Percentiles rank a stretch among this genome's conserved stretches.
phyloP scores from a whole-genome alignment of 139 green algal species.

The Coelastrella sp. region DNA sequence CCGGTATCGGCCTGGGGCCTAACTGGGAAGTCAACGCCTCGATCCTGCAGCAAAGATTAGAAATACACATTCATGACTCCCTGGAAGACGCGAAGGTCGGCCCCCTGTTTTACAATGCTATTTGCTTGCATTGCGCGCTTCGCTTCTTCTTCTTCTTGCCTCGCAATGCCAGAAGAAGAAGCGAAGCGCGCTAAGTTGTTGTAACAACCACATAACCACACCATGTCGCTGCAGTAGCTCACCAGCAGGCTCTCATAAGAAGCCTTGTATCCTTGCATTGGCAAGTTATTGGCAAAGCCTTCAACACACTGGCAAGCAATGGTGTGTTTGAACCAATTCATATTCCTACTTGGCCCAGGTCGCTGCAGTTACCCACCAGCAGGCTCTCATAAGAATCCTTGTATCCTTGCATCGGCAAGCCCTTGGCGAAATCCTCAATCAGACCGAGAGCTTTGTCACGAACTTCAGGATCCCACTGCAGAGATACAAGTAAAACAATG shows the following conservation, averaged over 20 bases:
- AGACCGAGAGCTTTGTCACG: conserved; percentile 67
- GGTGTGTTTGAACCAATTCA: no score
- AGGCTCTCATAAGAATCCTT: conserved; percentile 56
- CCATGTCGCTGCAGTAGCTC: neutral
- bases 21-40: conserved; percentile 67
- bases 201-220: no score
- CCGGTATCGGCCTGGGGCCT: neutral
- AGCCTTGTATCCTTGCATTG: conserved; percentile 47
- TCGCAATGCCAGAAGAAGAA: no score
- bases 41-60: conserved; percentile 43
- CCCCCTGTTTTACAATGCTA: no score
- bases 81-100: no score
- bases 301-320: conserved; percentile 44
- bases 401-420: conserved; percentile 53
- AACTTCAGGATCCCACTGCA: conserved; percentile 68
- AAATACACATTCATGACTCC: neutral
- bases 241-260: conserved; percentile 59
- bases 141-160: no score
- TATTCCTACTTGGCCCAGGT: no score
- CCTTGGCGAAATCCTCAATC: conserved; percentile 68
- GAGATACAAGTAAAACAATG: neutral
- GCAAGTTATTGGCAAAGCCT: conserved; percentile 63
- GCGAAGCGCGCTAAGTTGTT: no score
- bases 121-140: no score
- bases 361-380: conserved; percentile 33